Evolutionary conservation across 1,139 yeast genomes (phyloP).

Genomic region (Magnusiomyces suaveolens): DNA sequence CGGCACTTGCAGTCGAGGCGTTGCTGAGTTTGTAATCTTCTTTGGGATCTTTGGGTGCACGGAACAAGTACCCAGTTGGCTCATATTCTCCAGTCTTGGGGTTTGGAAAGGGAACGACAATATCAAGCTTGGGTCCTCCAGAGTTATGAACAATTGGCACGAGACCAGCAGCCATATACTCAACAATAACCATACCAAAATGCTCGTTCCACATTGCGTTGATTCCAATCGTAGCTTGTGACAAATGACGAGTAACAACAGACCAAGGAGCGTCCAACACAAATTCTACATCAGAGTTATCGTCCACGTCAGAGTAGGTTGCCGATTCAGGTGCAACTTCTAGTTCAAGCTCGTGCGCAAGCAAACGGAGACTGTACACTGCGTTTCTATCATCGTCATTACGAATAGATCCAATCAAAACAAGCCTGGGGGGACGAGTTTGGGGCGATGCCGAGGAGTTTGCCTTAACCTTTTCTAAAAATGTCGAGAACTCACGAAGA

Average conservation of each 20-base stretch:
- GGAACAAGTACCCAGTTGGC: constrained; percentile 19
- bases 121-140: constrained; percentile 88
- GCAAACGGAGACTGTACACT: constrained; percentile 41
- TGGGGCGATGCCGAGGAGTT: constrained; percentile 3
- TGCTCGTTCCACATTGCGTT: constrained; percentile 99
- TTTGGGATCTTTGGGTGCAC: constrained; percentile 20
- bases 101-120: constrained; percentile 46
- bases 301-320: constrained; percentile 18
- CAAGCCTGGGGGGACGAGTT: constrained; percentile 35
- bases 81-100: constrained; percentile 27
- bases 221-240: constrained; percentile 63
- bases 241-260: constrained; percentile 46
- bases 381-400: constrained; percentile 54
- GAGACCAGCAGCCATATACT: constrained; percentile 77
- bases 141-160: constrained; percentile 89
- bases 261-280: constrained; percentile 68
- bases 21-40: constrained; percentile 29
- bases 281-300: constrained; percentile 44
- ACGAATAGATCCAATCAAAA: constrained; percentile 80
- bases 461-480: constrained; percentile 18
- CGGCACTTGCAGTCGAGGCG: too few relatives aligned
- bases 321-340: constrained; percentile 17
- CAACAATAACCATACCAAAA: constrained; percentile 96
- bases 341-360: constrained; percentile 43
- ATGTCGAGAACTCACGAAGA: constrained; percentile 42